Percentiles rank a stretch among this genome's conserved stretches.
These are phyloP conservation scores for Suillus sp. DNA, from an alignment of 768 basidiomycete genomes.

Conservation along the genomic window DNA sequence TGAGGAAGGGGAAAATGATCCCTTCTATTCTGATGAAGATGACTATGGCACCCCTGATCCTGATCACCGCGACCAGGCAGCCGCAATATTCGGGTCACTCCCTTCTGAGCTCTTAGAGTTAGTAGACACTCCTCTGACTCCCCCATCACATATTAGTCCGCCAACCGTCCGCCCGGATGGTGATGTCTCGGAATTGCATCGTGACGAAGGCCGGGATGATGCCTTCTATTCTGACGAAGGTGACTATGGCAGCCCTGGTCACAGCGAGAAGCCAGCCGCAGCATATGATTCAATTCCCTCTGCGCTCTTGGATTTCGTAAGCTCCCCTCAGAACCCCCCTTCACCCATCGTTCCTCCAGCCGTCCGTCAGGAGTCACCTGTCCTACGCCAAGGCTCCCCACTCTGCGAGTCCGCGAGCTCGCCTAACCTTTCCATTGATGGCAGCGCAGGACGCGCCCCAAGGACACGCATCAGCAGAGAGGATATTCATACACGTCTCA, in stretches of 20 bases:
- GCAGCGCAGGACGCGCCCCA: constrained; percentile 21
- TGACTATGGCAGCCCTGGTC: constrained; percentile 24
- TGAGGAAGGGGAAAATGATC: constrained; percentile 55
- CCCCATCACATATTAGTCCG: constrained; percentile 50
- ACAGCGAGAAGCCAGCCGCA: constrained; percentile 15
- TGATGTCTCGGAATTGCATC: constrained; percentile 78
- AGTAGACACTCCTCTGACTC: constrained; percentile 63
- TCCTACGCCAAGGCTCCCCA: constrained; percentile 29
- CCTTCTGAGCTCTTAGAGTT: constrained; percentile 57
- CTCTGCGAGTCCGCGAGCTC: constrained; percentile 25
- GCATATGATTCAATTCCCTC: constrained; percentile 40
- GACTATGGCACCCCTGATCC: constrained; percentile 26
- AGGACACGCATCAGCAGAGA: constrained; percentile 55
- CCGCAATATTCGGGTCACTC: constrained; percentile 30
- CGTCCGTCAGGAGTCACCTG: constrained; percentile 25
- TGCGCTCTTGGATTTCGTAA: constrained; percentile 55
- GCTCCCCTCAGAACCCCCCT: constrained; percentile 25
- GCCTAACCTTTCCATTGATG: constrained; percentile 19
- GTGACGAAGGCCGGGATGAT: constrained; percentile 54
- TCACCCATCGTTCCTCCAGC: constrained; percentile 23
- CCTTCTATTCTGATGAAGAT: constrained; percentile 45
- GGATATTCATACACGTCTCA: constrained; percentile 51
- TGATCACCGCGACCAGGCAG: constrained; percentile 15
- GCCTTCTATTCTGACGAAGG: constrained; percentile 46
- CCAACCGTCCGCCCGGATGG: constrained; percentile 24